Evolutionary conservation across 495 filamentous ascomycete species (phyloP), one percentile per base, ranked within the genome.

Genomic region (Thozetella sp.): DNA sequence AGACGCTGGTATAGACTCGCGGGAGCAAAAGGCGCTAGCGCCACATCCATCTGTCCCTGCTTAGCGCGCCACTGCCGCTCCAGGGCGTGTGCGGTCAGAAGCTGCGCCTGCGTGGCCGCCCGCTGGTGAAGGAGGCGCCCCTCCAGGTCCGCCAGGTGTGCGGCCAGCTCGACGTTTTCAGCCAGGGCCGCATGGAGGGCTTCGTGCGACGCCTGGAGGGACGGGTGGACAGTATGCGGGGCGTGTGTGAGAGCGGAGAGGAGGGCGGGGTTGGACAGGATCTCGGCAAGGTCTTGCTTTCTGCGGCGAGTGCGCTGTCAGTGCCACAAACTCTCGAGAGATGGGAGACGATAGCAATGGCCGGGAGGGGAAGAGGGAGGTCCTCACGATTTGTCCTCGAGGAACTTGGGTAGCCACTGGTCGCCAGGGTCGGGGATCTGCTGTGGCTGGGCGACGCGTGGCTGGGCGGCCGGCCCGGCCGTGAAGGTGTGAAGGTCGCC

Each of bases 11-110:
- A 97, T 65, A 97, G 74, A 45, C 86, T 87, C 45, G 89, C 90
- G 0, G 93, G 91, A 30, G 90, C 88, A 77, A 95, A 99, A 11
- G 90, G 90, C 59, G 88, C 86, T 51, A 99, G 76, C 10, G 91
- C 92, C 3, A 82, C 74, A 68, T 99, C 95, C 88, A 96, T 95
- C 56, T 92, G 91, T 2, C 82, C 79, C 70, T 97, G 91, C 71
- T 96, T 96, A 51, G 87, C 83, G 45, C 90, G 86, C 93, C 95
- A 97, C 58, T 89, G 86, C n/a, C 91, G 87, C 68, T 97, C 95
- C 2, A 97, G 86, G 4, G 90, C 92, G 66, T 92, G 90, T 20
- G 94, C 85, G 2, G 87, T 82, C 1, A 98, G 85, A 1, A 99
- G 86, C 53, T 93, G 89, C 1, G 89, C 86, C 70, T 97, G 92